A percentile compares a stretch with the other conserved stretches of the same genome.
These are phyloP conservation scores for Oenanthe javanica DNA, from an alignment of 140 eudicot genomes.

Conservation along the genomic window DNA sequence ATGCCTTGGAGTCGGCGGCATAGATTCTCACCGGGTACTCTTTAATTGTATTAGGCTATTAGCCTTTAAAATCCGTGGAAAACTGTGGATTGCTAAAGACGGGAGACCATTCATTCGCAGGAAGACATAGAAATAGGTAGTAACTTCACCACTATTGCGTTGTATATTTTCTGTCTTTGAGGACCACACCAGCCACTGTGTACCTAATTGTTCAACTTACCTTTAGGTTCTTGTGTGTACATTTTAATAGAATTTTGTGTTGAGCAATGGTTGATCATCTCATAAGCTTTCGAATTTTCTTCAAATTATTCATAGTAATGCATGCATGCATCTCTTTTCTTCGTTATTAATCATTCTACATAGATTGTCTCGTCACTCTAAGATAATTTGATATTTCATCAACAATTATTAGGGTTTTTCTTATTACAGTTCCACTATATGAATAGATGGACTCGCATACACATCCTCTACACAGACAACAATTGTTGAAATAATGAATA, in stretches of 20 bases:
- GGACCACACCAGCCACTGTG: neutral
- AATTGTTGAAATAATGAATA: neutral
- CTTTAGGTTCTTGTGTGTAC: neutral
- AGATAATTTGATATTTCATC: no score
- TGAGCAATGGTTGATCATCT: neutral
- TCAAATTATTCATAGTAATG: no score
- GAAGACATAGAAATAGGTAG: neutral
- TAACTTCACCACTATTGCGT: neutral
- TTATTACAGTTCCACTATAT: no score
- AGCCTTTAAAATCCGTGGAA: neutral
- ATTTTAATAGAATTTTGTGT: neutral
- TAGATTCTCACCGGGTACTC: constrained; percentile 21
- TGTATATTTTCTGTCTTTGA: neutral
- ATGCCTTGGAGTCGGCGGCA: constrained; percentile 61
- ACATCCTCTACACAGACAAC: neutral
- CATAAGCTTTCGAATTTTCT: neutral
- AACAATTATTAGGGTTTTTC: no score
- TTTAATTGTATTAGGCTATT: constrained; percentile 3
- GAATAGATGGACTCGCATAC: neutral
- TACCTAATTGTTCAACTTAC: neutral
- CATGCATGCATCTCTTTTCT: no score
- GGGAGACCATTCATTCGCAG: neutral
- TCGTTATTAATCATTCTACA: no score
- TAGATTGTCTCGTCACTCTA: no score
- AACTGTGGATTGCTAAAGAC: neutral